Base-by-base conservation (phyloP, 768 basidiomycete species). In the Dendrothele bispora region DNA sequence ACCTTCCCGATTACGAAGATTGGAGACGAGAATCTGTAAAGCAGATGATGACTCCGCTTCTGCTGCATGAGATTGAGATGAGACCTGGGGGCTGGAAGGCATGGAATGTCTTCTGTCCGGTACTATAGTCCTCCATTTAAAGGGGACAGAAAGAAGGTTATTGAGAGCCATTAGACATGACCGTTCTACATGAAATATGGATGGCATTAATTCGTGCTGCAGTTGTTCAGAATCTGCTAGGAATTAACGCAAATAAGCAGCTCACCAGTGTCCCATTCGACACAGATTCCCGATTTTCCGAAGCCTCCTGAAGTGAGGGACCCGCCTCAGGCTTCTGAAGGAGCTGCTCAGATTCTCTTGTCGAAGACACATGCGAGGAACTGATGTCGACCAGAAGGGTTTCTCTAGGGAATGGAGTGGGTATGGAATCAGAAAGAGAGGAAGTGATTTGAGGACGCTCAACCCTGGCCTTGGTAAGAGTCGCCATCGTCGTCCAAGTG, bases 141-240 rank as follows among this genome's bases (percentile, higher is more conserved):
- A 65, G 14, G 77, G 70, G 11, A 67, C 70, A 26, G 81, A 80
- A 18, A 90, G 77, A 18, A 91, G 71, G 61, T 80, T 83, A 55
- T 83, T 80, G 39, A 92, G 70, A 2, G 86, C 86, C 71, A 82
- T 83, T 21, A 91, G 58, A 61, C 86, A 90, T 15, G 86, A 87
- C 49, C 74, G 77, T 56, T 89, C 84, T 26, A 91, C 86, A 46
- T 78, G 75, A 12, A 75, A 70, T 53, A 92, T 83, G n/a, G 88
- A 90, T 7, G 85, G 80, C 55, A 84, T 69, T 28, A 89, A 67
- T 53, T 86, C 82, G 51, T 72, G 74, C 80, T 86, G 59, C 30
- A 54, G 28, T 39, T 35, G 41, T 42, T 34, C 11, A n/a, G 3
- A 7, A 24, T n/a, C 14, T 14, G 15, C 29, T 12, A 47, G 8